A percentile compares a stretch with the other conserved stretches of the same genome.
These are phyloP conservation scores for Rheum nobile DNA, from an alignment of 148 eudicot species.

Conservation along the genomic window DNA sequence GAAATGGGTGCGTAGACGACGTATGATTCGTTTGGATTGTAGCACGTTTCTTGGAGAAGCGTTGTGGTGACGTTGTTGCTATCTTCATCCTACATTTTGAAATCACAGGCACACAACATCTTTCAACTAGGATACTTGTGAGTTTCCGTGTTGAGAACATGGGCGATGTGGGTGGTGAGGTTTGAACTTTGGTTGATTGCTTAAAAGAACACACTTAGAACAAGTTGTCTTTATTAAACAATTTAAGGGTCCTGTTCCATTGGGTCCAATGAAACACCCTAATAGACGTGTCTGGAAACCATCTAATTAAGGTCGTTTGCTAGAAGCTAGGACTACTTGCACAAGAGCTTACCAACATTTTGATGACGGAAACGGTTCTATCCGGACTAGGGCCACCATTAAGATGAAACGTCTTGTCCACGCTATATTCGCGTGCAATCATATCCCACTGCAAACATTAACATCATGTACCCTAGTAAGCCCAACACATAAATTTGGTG, in stretches of 20 bases:
- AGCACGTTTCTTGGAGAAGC: slow-evolving; percentile 4
- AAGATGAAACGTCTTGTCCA: neutral
- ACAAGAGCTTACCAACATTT: slow-evolving; percentile 8
- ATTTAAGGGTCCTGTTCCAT: too few relatives aligned
- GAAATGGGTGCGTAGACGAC: neutral
- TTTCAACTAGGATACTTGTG: neutral
- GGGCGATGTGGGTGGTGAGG: too few relatives aligned
- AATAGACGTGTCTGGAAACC: too few relatives aligned
- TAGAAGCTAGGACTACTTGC: neutral
- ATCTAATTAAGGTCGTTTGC: too few relatives aligned
- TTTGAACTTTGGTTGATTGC: too few relatives aligned
- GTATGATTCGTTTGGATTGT: neutral
- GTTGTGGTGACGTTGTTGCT: neutral
- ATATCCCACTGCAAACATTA: slow-evolving; percentile 5
- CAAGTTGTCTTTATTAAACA: too few relatives aligned
- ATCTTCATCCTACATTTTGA: neutral
- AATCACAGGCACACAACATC: neutral
- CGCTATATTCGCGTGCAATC: neutral
- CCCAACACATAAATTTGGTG: too few relatives aligned
- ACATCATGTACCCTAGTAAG: neutral
- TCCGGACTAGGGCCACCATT: neutral
- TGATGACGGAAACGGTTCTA: neutral
- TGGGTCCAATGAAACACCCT: too few relatives aligned
- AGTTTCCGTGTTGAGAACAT: neutral
- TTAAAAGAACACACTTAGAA: too few relatives aligned